Evolutionary conservation across 345 rosid genomes (phyloP).

Genomic region (Camelina sativa): DNA sequence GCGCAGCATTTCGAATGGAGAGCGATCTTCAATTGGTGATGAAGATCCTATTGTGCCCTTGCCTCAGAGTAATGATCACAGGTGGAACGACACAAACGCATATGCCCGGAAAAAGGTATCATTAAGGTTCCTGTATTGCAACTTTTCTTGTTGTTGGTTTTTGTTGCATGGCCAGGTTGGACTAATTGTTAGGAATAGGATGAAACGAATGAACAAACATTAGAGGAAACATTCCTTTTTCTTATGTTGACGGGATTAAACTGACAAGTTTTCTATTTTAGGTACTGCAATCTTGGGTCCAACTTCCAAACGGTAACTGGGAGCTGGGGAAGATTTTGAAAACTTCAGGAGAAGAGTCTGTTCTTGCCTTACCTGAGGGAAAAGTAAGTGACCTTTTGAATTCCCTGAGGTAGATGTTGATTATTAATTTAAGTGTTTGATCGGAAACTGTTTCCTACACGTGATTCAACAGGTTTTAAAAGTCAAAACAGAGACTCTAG

Average conservation of each 20-base stretch:
- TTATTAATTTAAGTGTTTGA: conserved; percentile 18
- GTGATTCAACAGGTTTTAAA: conserved; percentile 59
- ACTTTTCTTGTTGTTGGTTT: background rate
- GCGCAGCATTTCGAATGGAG: conserved; percentile 50
- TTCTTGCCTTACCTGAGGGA: conserved; percentile 66
- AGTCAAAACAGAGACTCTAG: conserved; percentile 63
- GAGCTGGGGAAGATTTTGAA: conserved; percentile 69
- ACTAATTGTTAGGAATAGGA: conserved; percentile 2
- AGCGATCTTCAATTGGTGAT: conserved; percentile 52
- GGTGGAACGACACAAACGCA: conserved; percentile 77
- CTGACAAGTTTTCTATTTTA: conserved; percentile 37
- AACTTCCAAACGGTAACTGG: conserved; percentile 63
- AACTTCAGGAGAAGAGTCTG: conserved; percentile 67
- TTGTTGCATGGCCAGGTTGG: conserved; percentile 20
- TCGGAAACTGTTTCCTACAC: background rate
- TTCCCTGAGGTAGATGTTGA: conserved; percentile 9
- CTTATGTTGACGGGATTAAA: conserved; percentile 1
- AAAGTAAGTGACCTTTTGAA: conserved; percentile 55
- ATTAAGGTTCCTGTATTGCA: background rate
- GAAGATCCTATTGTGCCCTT: conserved; percentile 54
- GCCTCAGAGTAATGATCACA: conserved; percentile 54
- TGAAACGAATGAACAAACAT: conserved; percentile 1
- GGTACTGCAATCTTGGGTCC: conserved; percentile 83
- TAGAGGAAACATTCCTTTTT: background rate
- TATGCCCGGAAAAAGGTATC: conserved; percentile 78